A percentile compares a stretch with the other conserved stretches of the same genome.
These are phyloP conservation scores for Chaetomium sp. DNA, from an alignment of 2,329 filamentous ascomycete genomes.

Conservation along the genomic window DNA sequence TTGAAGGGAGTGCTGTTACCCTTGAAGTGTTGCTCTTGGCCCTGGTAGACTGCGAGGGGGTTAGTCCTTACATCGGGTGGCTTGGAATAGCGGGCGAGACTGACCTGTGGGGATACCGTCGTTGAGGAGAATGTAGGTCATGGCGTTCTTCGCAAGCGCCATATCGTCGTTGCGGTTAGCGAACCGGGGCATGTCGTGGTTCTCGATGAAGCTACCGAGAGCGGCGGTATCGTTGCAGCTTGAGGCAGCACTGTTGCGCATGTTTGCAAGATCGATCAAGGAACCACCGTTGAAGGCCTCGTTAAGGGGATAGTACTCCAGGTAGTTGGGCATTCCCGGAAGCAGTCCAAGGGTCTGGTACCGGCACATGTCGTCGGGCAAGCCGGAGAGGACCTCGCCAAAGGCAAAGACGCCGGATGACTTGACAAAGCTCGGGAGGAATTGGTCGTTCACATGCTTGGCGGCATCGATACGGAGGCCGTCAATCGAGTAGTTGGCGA, in stretches of 20 bases:
- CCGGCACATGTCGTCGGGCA: conserved; percentile 56
- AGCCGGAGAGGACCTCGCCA: conserved; percentile 62
- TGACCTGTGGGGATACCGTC: conserved; percentile 54
- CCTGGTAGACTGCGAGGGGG: conserved; percentile 55
- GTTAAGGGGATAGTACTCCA: conserved; percentile 47
- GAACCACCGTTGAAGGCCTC: conserved; percentile 44
- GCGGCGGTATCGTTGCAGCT: conserved; percentile 49
- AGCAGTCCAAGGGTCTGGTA: conserved; percentile 51
- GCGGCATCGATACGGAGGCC: conserved; percentile 64
- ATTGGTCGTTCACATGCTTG: conserved; percentile 62
- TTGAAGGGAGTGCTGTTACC: conserved; percentile 52
- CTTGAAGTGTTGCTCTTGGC: conserved; percentile 63
- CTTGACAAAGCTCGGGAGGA: conserved; percentile 57
- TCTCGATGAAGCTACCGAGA: conserved; percentile 58
- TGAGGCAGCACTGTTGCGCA: conserved; percentile 42
- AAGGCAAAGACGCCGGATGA: conserved; percentile 61
- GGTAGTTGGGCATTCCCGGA: conserved; percentile 62
- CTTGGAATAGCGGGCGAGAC: neutral
- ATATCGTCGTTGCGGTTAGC: conserved; percentile 54
- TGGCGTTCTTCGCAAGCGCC: conserved; percentile 60
- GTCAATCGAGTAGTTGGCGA: conserved; percentile 63
- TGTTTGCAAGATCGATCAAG: conserved; percentile 45
- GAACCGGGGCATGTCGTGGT: conserved; percentile 61
- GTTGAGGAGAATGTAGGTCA: conserved; percentile 62
- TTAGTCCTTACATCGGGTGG: neutral